Base-by-base conservation (phyloP, 345 rosid species). In the Corchorus olitorius region DNA sequence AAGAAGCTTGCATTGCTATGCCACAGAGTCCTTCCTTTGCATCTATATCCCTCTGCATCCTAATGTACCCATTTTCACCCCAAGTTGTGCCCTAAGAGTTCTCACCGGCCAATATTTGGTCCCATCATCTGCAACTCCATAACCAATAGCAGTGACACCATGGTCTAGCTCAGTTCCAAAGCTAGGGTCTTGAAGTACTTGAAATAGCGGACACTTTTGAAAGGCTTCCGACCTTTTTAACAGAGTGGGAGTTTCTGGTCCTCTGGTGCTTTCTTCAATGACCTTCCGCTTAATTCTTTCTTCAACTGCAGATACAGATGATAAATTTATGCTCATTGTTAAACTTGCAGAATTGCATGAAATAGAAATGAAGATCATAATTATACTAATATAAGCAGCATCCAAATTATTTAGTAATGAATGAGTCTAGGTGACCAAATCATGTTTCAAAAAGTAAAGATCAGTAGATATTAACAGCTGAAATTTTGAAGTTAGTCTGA, bases 141-240 rank as follows among this genome's bases (percentile, higher is more conserved):
- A 27, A 27, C 27, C 27, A 27, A 27, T 1, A 27, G 27, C 27
- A 27, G 27, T 27, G 27, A 27, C 27, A 27, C 27, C 1, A 27
- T 27, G 27, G 27, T 27, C 27, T 27, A 27, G 27, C 27, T 27
- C 27, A 27, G 27, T 27, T 27, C 81, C 55, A 96, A 74, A 16
- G 92, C 82, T 7, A 92, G 58, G 68, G 93, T 75, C 79, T 89
- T 93, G 88, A 96, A 96, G 79, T 89, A 91, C 74, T 86, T 93
- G 56, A 89, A 94, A 67, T 96, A 95, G 0, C 80, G 87, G 1
- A 89, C 53, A 81, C 39, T 89, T 83, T 78, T 88, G 87, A 93
- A 96, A 35, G 97, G 97, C 79, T 74, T 89, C 72, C 75, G 78
- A 33, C 99, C 99, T 82, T 87, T 92, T 98, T 98, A 96, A 65